These are phyloP conservation scores for Didymella exigua DNA, from an alignment of 2,329 filamentous ascomycete genomes.

Conservation along the genomic window DNA sequence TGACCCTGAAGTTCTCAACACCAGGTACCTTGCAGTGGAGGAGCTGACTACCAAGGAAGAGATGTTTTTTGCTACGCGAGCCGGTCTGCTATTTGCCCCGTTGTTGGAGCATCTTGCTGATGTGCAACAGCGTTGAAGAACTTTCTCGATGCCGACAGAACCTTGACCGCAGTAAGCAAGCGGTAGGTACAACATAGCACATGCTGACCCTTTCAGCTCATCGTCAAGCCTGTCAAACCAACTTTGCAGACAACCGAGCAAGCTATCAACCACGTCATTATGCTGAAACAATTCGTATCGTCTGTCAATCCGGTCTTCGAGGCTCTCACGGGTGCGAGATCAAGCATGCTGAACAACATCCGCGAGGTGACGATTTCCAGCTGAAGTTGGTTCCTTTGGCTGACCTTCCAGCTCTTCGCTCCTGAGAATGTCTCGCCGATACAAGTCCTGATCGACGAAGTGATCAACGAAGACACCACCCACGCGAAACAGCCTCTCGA, in stretches of 20 bases:
- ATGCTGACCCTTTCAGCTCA: constrained; percentile 60
- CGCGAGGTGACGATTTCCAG: constrained; percentile 55
- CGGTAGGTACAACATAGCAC: background rate
- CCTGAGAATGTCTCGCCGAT: constrained; percentile 66
- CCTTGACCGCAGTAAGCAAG: constrained; percentile 69
- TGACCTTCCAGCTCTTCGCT: constrained; percentile 62
- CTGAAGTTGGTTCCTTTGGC: background rate
- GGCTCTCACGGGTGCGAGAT: constrained; percentile 68
- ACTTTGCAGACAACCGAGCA: constrained; percentile 75
- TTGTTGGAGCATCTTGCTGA: constrained; percentile 19
- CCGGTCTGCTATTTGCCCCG: constrained; percentile 55
- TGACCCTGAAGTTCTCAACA: constrained; percentile 67
- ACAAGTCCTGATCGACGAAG: constrained; percentile 67
- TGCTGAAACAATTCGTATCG: constrained; percentile 80
- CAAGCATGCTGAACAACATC: constrained; percentile 69
- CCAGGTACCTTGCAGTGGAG: constrained; percentile 80
- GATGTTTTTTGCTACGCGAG: constrained; percentile 78
- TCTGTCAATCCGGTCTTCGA: constrained; percentile 71
- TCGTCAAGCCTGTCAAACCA: constrained; percentile 71
- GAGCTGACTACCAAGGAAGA: constrained; percentile 83
- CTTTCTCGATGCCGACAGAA: constrained; percentile 79
- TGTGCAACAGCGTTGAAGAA: constrained; percentile 66
- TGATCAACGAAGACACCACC: constrained; percentile 80
- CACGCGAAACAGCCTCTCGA: constrained; percentile 82
- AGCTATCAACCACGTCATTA: constrained; percentile 83